Evolutionary conservation across 2,329 filamentous ascomycete species (phyloP).

Genomic region (Davidsoniella neocaledoniae): DNA sequence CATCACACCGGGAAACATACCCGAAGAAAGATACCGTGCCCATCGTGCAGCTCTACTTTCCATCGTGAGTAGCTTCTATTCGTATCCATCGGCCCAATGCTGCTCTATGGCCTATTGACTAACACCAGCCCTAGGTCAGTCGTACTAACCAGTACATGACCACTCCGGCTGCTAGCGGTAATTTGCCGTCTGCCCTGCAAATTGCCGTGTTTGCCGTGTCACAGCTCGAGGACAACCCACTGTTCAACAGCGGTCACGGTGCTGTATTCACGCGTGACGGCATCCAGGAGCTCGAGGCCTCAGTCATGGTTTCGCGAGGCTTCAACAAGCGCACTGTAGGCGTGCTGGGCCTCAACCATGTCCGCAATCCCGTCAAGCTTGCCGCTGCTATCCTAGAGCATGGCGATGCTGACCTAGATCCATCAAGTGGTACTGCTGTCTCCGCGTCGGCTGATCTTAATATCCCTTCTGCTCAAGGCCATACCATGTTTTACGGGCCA

Average conservation of each 20-base stretch:
- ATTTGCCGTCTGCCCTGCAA: conserved; percentile 47
- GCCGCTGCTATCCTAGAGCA: conserved; percentile 54
- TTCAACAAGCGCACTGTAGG: conserved; percentile 61
- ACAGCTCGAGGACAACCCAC: conserved; percentile 58
- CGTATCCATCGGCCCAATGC: too few species aligned
- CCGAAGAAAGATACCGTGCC: conserved; percentile 36
- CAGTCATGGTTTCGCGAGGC: conserved; percentile 65
- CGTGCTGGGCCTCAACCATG: conserved; percentile 52
- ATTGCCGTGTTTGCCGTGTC: conserved; percentile 59
- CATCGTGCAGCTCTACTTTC: conserved; percentile 44
- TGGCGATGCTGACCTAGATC: conserved; percentile 43
- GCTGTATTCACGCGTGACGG: conserved; percentile 76
- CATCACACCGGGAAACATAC: conserved; percentile 41
- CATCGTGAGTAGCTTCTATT: conserved; percentile 29
- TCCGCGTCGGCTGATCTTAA: conserved; percentile 18
- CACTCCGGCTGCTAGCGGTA: conserved; percentile 15
- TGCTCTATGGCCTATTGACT: not conserved
- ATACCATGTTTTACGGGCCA: conserved; percentile 51
- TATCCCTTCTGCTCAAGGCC: conserved; percentile 44
- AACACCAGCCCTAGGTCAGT: conserved; percentile 22
- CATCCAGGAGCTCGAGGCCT: conserved; percentile 71
- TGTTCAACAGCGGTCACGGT: conserved; percentile 74
- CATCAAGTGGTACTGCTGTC: conserved; percentile 13
- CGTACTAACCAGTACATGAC: conserved; percentile 31
- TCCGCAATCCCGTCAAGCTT: conserved; percentile 66